A percentile compares a stretch with the other conserved stretches of the same genome.
These are phyloP conservation scores for Tolypocladium amazonense DNA, from an alignment of 2,329 filamentous ascomycete species.

Conservation along the genomic window DNA sequence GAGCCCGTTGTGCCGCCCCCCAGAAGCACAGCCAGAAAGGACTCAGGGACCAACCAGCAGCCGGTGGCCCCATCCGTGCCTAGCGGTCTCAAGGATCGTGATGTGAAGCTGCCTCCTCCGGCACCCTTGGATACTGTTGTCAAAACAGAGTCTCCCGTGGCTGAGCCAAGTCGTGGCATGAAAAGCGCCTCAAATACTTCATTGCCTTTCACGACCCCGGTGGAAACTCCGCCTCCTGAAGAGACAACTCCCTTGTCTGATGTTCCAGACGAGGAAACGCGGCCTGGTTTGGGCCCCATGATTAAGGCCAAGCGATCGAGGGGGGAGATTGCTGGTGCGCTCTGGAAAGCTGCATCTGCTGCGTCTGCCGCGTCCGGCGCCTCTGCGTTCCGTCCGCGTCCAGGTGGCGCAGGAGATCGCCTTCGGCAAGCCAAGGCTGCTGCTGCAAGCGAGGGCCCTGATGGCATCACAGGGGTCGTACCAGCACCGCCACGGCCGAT, in stretches of 20 bases:
- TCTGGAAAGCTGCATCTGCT: conserved; percentile 61
- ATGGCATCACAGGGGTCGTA: conserved; percentile 84
- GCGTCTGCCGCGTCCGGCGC: conserved; percentile 20
- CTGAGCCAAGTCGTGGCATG: conserved; percentile 1
- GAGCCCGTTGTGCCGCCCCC: conserved; percentile 37
- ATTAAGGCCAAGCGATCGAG: conserved; percentile 69
- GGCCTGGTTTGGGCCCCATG: conserved; percentile 85
- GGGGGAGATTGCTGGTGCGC: conserved; percentile 61
- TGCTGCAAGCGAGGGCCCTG: conserved; percentile 57
- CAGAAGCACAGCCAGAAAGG: conserved; percentile 38
- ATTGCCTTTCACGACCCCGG: conserved; percentile 14
- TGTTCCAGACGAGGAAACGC: conserved; percentile 23
- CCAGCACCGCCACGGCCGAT: conserved; percentile 56
- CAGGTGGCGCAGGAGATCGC: conserved; percentile 76
- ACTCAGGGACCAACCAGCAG: conserved; percentile 20
- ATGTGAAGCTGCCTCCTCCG: conserved; percentile 8
- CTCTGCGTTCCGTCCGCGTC: conserved; percentile 65
- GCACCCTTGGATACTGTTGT: conserved; percentile 3
- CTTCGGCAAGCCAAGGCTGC: conserved; percentile 52
- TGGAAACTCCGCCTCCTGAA: conserved; percentile 11
- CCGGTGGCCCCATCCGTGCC: conserved; percentile 14
- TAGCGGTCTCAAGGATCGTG: conserved; percentile 21
- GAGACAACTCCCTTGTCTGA: conserved; percentile 10
- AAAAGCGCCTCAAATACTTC: conserved; percentile 12
- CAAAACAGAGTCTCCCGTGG: conserved; percentile 3